These are phyloP conservation scores for Sindora glabra DNA, from an alignment of 306 rosid species.

Conservation along the genomic window DNA sequence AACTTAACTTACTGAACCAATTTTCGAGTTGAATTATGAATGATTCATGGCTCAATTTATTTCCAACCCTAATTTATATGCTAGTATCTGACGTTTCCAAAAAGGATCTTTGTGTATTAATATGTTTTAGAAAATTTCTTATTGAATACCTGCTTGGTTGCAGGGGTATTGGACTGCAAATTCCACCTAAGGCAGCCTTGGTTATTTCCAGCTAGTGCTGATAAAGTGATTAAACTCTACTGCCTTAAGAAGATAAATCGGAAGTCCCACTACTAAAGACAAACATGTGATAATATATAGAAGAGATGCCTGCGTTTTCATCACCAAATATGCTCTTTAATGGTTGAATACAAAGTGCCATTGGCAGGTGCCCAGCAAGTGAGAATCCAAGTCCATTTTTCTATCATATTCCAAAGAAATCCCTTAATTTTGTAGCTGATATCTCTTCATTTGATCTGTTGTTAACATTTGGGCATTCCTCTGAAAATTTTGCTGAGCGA, in stretches of 20 bases:
- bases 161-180: constrained; percentile 90
- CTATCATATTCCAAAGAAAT: too few relatives aligned
- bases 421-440: too few relatives aligned
- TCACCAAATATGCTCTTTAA: not conserved
- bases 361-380: too few relatives aligned
- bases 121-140: not conserved
- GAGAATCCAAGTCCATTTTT: too few relatives aligned
- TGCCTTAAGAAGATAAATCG: constrained; percentile 37
- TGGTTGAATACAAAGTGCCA: not conserved
- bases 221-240: constrained; percentile 63
- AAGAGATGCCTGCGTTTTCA: not conserved
- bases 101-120: not conserved
- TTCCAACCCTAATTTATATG: not conserved
- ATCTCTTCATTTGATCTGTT: too few relatives aligned
- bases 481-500: too few relatives aligned
- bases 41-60: not conserved
- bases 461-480: too few relatives aligned
- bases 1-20: too few relatives aligned
- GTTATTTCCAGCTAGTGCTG: constrained; percentile 88
- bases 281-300: not conserved
- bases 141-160: constrained; percentile 14
- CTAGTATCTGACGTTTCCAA: too few relatives aligned
- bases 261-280: constrained; percentile 5
- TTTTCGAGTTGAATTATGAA: not conserved
- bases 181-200: constrained; percentile 95